A percentile compares a stretch with the other conserved stretches of the same genome.
These are phyloP conservation scores for Eutrema salsugineum DNA, from an alignment of 441 rosid species.

Conservation along the genomic window DNA sequence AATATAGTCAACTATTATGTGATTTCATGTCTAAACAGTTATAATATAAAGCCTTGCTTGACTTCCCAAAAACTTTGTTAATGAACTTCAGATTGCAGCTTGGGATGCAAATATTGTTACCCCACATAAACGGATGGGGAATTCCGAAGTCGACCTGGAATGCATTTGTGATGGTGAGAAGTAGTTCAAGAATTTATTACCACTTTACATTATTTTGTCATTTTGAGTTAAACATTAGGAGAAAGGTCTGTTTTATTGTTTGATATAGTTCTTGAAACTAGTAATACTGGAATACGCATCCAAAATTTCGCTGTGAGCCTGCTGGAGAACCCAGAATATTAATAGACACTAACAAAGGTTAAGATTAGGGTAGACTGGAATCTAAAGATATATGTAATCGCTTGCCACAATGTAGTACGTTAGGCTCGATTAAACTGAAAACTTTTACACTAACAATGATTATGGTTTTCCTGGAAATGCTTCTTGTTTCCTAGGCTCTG, in stretches of 20 bases:
- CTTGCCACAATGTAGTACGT: background rate
- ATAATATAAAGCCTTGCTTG: constrained; percentile 2
- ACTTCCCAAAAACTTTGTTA: background rate
- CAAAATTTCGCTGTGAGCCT: background rate
- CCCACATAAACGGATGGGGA: constrained; percentile 98
- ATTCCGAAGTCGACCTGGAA: constrained; percentile 60
- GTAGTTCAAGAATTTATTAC: background rate
- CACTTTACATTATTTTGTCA: background rate
- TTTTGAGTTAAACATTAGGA: background rate
- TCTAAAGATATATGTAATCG: background rate
- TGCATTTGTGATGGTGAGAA: constrained; percentile 74
- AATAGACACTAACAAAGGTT: background rate
- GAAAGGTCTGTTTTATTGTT: background rate
- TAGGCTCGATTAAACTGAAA: background rate
- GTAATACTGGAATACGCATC: background rate
- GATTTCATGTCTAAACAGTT: constrained; percentile 15
- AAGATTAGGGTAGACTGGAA: background rate
- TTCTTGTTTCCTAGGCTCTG: too few species aligned
- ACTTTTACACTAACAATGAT: background rate
- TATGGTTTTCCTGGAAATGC: background rate
- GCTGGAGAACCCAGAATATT: background rate
- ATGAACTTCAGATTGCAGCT: constrained; percentile 74
- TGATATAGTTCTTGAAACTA: background rate
- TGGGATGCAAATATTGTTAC: constrained; percentile 99
- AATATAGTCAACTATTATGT: background rate